These are phyloP conservation scores for Beauveria sp. DNA, from an alignment of 2,329 filamentous ascomycete species.

Conservation along the genomic window DNA sequence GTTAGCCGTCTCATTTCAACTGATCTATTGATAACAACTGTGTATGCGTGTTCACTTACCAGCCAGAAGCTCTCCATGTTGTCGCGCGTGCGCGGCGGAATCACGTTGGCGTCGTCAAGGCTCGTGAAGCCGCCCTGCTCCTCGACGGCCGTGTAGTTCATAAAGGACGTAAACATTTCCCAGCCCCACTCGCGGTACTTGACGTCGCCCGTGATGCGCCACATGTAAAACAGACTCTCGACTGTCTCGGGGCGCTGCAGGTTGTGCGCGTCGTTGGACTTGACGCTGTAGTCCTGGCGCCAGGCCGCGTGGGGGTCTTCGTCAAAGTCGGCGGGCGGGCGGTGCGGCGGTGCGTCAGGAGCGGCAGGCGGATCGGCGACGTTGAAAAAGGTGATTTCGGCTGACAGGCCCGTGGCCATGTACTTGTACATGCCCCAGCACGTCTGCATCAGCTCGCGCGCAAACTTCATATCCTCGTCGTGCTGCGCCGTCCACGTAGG, in stretches of 20 bases:
- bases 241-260: conserved; percentile 92
- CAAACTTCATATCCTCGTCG: conserved; percentile 80
- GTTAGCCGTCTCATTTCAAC: conserved; percentile 11
- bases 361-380: conserved; percentile 61
- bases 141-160: conserved; percentile 73
- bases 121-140: conserved; percentile 78
- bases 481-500: conserved; percentile 68
- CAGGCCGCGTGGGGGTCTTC: conserved; percentile 51
- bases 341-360: conserved; percentile 42
- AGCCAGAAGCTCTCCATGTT: conserved; percentile 99
- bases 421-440: conserved; percentile 97
- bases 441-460: conserved; percentile 86
- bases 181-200: conserved; percentile 95
- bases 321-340: conserved; percentile 43
- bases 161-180: conserved; percentile 94
- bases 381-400: conserved; percentile 89
- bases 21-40: neutral
- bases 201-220: conserved; percentile 86
- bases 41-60: conserved; percentile 41
- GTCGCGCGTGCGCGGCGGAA: conserved; percentile 66
- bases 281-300: conserved; percentile 73
- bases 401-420: conserved; percentile 84
- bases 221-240: conserved; percentile 98
- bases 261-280: conserved; percentile 81
- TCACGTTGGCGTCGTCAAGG: conserved; percentile 62